phyloP scores from a whole-genome alignment of 768 basidiomycete species.

The Collybia sordida region DNA sequence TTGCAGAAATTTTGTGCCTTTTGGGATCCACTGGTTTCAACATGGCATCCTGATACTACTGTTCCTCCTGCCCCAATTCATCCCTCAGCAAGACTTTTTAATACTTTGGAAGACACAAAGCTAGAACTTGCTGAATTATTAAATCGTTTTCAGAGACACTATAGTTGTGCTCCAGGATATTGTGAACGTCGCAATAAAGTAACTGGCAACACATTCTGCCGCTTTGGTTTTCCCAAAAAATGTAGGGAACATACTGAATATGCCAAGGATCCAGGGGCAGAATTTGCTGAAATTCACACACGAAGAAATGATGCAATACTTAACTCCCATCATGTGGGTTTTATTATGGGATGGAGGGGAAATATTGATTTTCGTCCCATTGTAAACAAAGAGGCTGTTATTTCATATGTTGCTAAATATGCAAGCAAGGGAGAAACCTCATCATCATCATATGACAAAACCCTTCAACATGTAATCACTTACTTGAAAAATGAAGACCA shows the following conservation, averaged over 20 bases:
- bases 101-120: no score
- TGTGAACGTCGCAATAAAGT: constrained; percentile 2
- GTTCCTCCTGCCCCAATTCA: no score
- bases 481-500: constrained; percentile 1
- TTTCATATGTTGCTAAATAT: constrained; percentile 12
- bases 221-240: constrained; percentile 13
- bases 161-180: not conserved
- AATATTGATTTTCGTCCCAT: constrained; percentile 18
- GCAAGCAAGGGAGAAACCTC: no score
- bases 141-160: not conserved
- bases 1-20: constrained; percentile 7
- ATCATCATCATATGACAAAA: constrained; percentile 1
- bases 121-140: constrained; percentile 6
- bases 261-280: not conserved
- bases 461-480: constrained; percentile 4
- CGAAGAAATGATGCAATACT: constrained; percentile 18
- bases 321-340: constrained; percentile 15
- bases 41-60: constrained; percentile 6
- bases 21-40: constrained; percentile 2
- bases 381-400: constrained; percentile 6
- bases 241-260: constrained; percentile 2
- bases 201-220: constrained; percentile 3
- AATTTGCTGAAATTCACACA: constrained; percentile 12
- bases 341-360: constrained; percentile 21
- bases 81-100: not conserved